These are phyloP conservation scores for Suhomyces faveliae DNA, from an alignment of 805 yeast genomes.

Conservation along the genomic window DNA sequence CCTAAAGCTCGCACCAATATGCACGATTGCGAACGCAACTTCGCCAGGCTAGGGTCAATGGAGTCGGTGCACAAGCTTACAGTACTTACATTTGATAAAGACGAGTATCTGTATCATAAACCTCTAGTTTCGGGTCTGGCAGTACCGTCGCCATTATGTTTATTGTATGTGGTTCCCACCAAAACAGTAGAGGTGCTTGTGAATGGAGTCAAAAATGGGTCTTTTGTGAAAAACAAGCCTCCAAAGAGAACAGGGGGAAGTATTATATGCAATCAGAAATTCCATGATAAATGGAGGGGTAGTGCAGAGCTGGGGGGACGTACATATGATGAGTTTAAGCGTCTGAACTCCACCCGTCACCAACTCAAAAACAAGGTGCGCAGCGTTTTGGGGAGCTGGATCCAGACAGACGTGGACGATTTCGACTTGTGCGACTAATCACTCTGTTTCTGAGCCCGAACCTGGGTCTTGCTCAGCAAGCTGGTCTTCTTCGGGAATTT, in stretches of 20 bases:
- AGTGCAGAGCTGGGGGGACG: too few species aligned
- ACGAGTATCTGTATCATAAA: conserved; percentile 27
- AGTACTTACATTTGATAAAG: conserved; percentile 20
- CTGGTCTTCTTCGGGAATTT: conserved; percentile 29
- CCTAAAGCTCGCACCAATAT: conserved; percentile 30
- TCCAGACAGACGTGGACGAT: conserved; percentile 43
- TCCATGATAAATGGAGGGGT: conserved; percentile 18
- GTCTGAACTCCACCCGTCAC: conserved; percentile 24
- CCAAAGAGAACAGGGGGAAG: conserved; percentile 47
- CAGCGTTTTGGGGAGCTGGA: conserved; percentile 45
- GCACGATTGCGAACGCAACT: conserved; percentile 43
- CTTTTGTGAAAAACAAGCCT: conserved; percentile 43
- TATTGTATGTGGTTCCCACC: conserved; percentile 24
- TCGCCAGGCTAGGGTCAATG: conserved; percentile 17
- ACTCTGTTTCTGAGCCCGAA: conserved; percentile 35
- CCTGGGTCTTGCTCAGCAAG: conserved; percentile 36
- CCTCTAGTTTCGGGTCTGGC: conserved; percentile 7
- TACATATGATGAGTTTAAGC: conserved; percentile 16
- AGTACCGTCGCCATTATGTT: conserved; percentile 31
- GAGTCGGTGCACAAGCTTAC: conserved; percentile 16
- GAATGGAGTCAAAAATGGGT: conserved; percentile 64
- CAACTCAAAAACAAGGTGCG: conserved; percentile 26
- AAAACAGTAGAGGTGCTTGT: conserved; percentile 41
- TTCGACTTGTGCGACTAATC: conserved; percentile 17
- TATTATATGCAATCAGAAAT: conserved; percentile 28